These are phyloP conservation scores for Tilletiopsis washingtonensis DNA, from an alignment of 1,284 basidiomycete species.

Conservation along the genomic window DNA sequence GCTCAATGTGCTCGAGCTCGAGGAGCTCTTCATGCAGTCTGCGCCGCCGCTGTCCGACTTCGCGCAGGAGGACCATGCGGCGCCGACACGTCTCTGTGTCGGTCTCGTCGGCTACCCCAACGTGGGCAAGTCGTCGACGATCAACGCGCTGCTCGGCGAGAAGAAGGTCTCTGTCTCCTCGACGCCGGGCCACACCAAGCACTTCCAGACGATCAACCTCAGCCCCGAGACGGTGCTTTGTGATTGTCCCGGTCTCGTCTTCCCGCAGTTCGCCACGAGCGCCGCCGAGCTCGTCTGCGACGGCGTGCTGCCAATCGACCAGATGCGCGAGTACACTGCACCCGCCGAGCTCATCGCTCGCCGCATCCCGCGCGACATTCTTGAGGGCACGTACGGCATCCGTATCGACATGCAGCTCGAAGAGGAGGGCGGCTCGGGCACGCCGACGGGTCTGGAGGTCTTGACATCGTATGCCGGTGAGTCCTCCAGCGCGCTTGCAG, in stretches of 20 bases:
- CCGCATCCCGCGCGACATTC: constrained; percentile 72
- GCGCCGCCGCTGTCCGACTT: constrained; percentile 67
- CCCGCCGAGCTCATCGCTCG: constrained; percentile 73
- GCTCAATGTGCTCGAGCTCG: constrained; percentile 78
- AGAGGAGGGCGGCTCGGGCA: constrained; percentile 79
- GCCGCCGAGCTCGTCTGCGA: constrained; percentile 90
- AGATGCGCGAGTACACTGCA: constrained; percentile 87
- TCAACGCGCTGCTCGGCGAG: constrained; percentile 45
- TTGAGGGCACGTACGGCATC: constrained; percentile 85
- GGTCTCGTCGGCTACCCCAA: constrained; percentile 63
- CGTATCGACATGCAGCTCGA: constrained; percentile 60
- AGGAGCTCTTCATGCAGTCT: constrained; percentile 68
- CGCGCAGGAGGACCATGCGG: constrained; percentile 17
- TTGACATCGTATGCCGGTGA: constrained; percentile 80
- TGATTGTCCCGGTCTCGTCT: constrained; percentile 97
- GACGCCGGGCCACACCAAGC: constrained; percentile 78
- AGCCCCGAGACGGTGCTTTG: constrained; percentile 83
- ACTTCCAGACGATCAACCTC: constrained; percentile 95
- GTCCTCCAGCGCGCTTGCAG: no score
- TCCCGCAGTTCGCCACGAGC: constrained; percentile 71
- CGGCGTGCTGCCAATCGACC: constrained; percentile 95
- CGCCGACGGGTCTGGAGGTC: constrained; percentile 71
- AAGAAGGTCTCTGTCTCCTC: constrained; percentile 47
- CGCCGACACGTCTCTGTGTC: constrained; percentile 55
- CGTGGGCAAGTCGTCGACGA: constrained; percentile 46